Percentiles rank a stretch among this genome's conserved stretches.
Conservation (phyloP, 2,329 filamentous ascomycete genomes). For the Cadophora gregata region DNA sequence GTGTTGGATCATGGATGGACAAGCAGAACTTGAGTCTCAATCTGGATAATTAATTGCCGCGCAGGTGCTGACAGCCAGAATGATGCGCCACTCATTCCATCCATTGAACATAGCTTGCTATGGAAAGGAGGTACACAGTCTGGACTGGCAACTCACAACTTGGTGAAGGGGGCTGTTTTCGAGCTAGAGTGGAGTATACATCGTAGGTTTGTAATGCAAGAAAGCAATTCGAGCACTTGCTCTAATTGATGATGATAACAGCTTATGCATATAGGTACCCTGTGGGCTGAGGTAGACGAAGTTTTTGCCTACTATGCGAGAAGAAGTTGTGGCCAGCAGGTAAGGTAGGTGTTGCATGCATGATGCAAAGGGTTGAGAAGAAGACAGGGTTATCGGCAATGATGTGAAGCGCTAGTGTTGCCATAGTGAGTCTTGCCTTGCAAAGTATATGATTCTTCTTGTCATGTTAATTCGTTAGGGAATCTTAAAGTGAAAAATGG, state of each 20-base stretch:
- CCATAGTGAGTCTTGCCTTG: slow-evolving; percentile 7
- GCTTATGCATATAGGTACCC: slow-evolving; percentile 3
- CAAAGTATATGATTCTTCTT: background rate
- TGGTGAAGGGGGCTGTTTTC: too few species aligned
- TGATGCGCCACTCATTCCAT: slow-evolving; percentile 25
- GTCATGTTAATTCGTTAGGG: too few species aligned
- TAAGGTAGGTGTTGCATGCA: slow-evolving; percentile 2
- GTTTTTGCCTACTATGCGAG: background rate
- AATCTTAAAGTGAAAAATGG: background rate
- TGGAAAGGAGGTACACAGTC: background rate
- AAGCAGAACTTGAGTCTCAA: slow-evolving; percentile 24
- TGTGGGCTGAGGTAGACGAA: background rate
- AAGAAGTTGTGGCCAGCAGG: background rate
- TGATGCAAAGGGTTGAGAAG: slow-evolving; percentile 1
- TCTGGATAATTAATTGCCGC: slow-evolving; percentile 36
- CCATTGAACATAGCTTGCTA: slow-evolving; percentile 21
- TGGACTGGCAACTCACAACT: background rate
- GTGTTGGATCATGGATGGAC: slow-evolving; percentile 30
- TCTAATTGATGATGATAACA: slow-evolving; percentile 1
- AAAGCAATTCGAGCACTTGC: background rate
- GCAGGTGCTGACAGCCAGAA: slow-evolving; percentile 22
- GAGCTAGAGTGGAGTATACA: slow-evolving; percentile 13
- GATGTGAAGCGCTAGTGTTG: slow-evolving; percentile 10
- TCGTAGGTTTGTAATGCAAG: background rate
- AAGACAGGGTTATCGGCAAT: slow-evolving; percentile 1